Evolutionary conservation across 768 basidiomycete genomes (phyloP).

Genomic region (Pilatotrama ljubarskyi): DNA sequence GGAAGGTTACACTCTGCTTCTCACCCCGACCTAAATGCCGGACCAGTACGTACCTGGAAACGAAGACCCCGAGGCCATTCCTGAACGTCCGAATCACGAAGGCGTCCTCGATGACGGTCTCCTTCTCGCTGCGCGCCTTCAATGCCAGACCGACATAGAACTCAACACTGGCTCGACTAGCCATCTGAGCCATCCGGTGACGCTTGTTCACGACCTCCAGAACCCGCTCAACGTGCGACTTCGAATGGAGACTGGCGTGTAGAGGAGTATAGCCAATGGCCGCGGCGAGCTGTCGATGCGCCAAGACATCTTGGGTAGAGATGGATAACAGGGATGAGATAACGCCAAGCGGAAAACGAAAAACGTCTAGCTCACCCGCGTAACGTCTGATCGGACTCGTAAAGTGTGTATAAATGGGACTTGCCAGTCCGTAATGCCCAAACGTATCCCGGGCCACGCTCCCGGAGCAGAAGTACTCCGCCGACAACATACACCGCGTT

Average conservation of each 20-base stretch:
- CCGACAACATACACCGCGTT: constrained; percentile 96
- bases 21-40: constrained; percentile 1
- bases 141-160: constrained; percentile 95
- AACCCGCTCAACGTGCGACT: constrained; percentile 82
- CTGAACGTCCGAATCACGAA: constrained; percentile 93
- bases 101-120: constrained; percentile 72
- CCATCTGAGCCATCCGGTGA: constrained; percentile 98
- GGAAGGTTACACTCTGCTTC: constrained; percentile 5
- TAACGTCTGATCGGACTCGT: constrained; percentile 97
- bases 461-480: constrained; percentile 97
- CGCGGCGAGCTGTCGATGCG: constrained; percentile 89
- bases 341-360: background rate
- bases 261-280: constrained; percentile 83
- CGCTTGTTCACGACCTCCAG: constrained; percentile 86
- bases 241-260: constrained; percentile 86
- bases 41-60: constrained; percentile 70
- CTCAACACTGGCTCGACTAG: constrained; percentile 92
- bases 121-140: constrained; percentile 59
- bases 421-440: constrained; percentile 97
- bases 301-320: constrained; percentile 71
- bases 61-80: constrained; percentile 96
- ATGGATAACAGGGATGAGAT: background rate
- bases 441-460: constrained; percentile 91
- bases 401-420: constrained; percentile 96
- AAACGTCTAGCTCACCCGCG: constrained; percentile 57